Evolutionary conservation across 208 protist genomes (phyloP), one percentile per base, ranked within the genome.

Genomic region (Leishmania tropica): DNA sequence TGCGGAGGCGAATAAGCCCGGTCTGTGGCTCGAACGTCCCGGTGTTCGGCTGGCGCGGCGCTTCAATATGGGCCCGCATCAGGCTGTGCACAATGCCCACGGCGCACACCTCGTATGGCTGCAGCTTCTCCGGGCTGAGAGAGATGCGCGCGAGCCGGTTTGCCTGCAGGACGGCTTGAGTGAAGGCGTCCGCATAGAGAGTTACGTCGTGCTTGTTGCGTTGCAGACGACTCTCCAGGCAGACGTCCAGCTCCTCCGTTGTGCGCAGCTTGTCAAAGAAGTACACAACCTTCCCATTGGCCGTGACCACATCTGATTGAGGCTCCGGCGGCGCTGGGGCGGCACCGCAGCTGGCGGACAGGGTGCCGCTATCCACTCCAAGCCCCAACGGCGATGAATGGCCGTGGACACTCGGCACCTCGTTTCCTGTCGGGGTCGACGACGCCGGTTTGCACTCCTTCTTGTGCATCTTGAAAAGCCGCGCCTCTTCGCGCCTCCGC

Each of bases 261-360:
- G 92, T 95, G 54, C 76, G 77, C 67, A 98, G 86, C 60, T 93
- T 94, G 77, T 97, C 93, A 78, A 98, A 98, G 75, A 96, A 98
- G 85, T 89, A 96, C 24, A 98, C 92, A 17, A 81, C 84, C 6
- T 81, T 72, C 2, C 89, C 87, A 54, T 86, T 86, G 45, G 90
- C 80, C 6, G 89, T 95, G 21, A 96, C 90, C 3, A 91, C 84
- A 60, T 87, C 85, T 37, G 87, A 78, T 40, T 83, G 70, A 31
- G 56, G 81, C 56, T 56, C 75, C 21, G 75, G 62, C 56, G 56
- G 35, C 19, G 70, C 53, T n/a, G 71, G 19, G n/a, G 48, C 48
- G 17, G 82, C 65, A 70, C 42, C 48, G 40, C 51, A 0, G 13
- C 40, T 31, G 24, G 47, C 3, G 56, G 45, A 21, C 24, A 21